Evolutionary conservation across 345 rosid species (phyloP).

Genomic region (Moringa oleifera): DNA sequence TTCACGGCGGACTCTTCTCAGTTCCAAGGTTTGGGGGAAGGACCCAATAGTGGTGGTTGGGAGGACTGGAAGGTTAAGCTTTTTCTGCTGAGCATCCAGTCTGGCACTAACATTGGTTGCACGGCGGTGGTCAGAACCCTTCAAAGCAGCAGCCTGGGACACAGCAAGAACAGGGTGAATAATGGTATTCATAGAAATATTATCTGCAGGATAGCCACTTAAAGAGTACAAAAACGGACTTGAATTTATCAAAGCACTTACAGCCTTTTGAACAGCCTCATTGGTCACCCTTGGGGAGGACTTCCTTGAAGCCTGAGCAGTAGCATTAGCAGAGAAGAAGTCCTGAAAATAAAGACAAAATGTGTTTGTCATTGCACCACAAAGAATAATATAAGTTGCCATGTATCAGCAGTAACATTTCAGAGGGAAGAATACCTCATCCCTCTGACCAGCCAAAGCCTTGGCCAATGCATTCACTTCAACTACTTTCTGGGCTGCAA

Average conservation of each 20-base stretch:
- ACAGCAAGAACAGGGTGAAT: constrained; percentile 14
- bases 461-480: constrained; percentile 94
- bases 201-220: background rate
- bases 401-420: background rate
- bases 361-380: too few relatives aligned
- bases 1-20: constrained; percentile 97
- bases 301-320: constrained; percentile 84
- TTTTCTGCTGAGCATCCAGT: constrained; percentile 92
- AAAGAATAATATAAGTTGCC: too few relatives aligned
- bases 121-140: constrained; percentile 86
- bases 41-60: constrained; percentile 98
- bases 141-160: constrained; percentile 90
- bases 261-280: constrained; percentile 93
- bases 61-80: constrained; percentile 91
- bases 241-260: constrained; percentile 31
- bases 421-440: constrained; percentile 48
- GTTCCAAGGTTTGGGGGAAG: constrained; percentile 89
- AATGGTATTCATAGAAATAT: constrained; percentile 1
- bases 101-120: constrained; percentile 84
- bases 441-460: constrained; percentile 80
- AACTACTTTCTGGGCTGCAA: constrained; percentile 93
- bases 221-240: constrained; percentile 3
- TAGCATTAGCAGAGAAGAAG: constrained; percentile 73
- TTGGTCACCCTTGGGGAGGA: constrained; percentile 90
- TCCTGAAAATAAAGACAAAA: constrained; percentile 46